Base-by-base conservation (phyloP, 805 yeast species). In the Yamadazyma kitorensis region DNA sequence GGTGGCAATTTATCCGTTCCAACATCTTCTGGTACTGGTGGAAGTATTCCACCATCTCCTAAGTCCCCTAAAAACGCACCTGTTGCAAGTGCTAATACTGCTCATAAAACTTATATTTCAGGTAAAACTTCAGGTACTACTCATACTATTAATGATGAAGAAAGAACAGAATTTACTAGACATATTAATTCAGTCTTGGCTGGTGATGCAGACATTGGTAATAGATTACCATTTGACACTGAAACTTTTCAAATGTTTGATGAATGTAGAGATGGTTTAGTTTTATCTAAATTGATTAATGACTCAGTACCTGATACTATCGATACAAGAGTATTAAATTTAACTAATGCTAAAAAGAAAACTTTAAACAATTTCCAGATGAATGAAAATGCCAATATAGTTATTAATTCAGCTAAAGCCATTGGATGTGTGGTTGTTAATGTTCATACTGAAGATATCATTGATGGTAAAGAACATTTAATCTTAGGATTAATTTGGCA, bases 231-330 rank as follows among this genome's bases (percentile, higher is more conserved):
- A 11, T 80, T 93, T 52, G 94, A 95, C 47, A 79, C 95, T 7
- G 95, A 93, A 43, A 82, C 87, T 33, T 93, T 93, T 70, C 98
- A 93, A 67, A 73, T 93, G 39, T 93, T 93, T 54, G 98, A 93
- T 61, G 98, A 93, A 63, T 87, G 96, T 65, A 78, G 87, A 46
- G 98, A 93, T 60, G 98, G 98, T 47, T 70, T 93, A 51, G 88
- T 93, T 17, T 70, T 93, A 38, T 88, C 98, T 14, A 86, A 87
- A 60, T 80, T 93, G 56, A 88, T 93, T 59, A 93, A 93, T 59
- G 98, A 93, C 64, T 87, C 97, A 20, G 98, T 93, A 21, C 96
- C 98, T 6, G 96, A 93, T 63, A 93, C 98, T 8, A 93, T 93
- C 51, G 98, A 93, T 67, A 89, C 97, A 7, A 85, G 98, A 73